Conservation (phyloP, 1,284 basidiomycete species). For the Dichomitus squalens region DNA sequence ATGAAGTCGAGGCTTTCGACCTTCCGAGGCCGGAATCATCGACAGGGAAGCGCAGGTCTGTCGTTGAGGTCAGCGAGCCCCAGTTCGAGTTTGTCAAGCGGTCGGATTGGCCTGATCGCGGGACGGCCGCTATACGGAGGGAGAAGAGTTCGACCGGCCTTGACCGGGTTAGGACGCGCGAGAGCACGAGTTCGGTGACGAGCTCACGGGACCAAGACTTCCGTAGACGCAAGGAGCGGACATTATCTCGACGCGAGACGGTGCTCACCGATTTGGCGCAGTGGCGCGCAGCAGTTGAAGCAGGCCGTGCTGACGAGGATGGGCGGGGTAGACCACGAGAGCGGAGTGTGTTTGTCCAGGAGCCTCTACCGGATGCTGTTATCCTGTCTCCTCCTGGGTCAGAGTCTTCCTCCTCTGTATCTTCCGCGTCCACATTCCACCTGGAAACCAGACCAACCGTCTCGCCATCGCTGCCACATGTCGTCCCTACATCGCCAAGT, state of each 20-base stretch:
- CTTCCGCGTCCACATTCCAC: slow-evolving; percentile 31
- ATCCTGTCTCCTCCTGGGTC: slow-evolving; percentile 27
- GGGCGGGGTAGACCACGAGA: slow-evolving; percentile 64
- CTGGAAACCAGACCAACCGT: slow-evolving; percentile 18
- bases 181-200: slow-evolving; percentile 39
- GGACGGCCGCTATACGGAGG: slow-evolving; percentile 63
- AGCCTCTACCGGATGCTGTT: slow-evolving; percentile 19
- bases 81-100: slow-evolving; percentile 80
- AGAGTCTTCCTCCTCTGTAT: slow-evolving; percentile 29
- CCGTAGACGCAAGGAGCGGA: slow-evolving; percentile 40
- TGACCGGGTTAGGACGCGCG: slow-evolving; percentile 55
- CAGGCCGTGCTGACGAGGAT: slow-evolving; percentile 38
- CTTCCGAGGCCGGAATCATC: slow-evolving; percentile 32
- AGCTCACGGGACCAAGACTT: slow-evolving; percentile 38
- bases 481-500: slow-evolving; percentile 46
- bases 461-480: slow-evolving; percentile 43
- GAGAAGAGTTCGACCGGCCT: slow-evolving; percentile 64
- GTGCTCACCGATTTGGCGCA: slow-evolving; percentile 46
- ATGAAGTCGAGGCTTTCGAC: slow-evolving; percentile 38
- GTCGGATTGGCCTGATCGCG: slow-evolving; percentile 79
- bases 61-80: slow-evolving; percentile 60
- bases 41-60: slow-evolving; percentile 40
- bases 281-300: slow-evolving; percentile 50
- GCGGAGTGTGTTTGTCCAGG: slow-evolving; percentile 34
- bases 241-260: slow-evolving; percentile 41